These are phyloP conservation scores for Capsicum pubescens DNA, from an alignment of 257 asterid species.

Conservation along the genomic window DNA sequence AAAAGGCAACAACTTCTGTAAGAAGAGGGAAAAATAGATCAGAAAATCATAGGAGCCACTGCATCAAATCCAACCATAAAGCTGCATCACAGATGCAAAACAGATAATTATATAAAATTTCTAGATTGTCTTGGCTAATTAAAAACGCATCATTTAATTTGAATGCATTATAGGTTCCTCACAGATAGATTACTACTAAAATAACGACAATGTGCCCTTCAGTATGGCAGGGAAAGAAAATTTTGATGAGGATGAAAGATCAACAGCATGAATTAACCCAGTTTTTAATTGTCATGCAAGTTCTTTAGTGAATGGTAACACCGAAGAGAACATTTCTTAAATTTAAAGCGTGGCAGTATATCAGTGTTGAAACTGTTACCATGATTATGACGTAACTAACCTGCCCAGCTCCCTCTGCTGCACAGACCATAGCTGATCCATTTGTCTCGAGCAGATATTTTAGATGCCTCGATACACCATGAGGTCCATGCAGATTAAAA, in stretches of 20 bases:
- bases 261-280: neutral
- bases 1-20: neutral
- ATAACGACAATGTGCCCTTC: neutral
- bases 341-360: too few relatives aligned
- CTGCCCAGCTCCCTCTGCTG: slow-evolving; percentile 99
- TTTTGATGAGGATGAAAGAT: neutral
- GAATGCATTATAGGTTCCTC: neutral
- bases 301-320: too few relatives aligned
- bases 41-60: neutral
- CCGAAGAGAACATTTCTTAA: too few relatives aligned
- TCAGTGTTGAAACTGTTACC: neutral
- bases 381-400: slow-evolving; percentile 45
- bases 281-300: neutral
- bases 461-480: slow-evolving; percentile 81
- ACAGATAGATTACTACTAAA: neutral
- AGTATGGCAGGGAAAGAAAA: neutral
- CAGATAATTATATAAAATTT: neutral
- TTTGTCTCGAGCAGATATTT: slow-evolving; percentile 81
- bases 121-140: neutral
- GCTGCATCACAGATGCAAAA: neutral
- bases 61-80: neutral
- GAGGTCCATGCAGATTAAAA: slow-evolving; percentile 88
- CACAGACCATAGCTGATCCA: slow-evolving; percentile 96
- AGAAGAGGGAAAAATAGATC: neutral
- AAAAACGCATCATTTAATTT: slow-evolving; percentile 11